Evolutionary conservation across 2,329 filamentous ascomycete species (phyloP).

Genomic region (Penicillium sp.): DNA sequence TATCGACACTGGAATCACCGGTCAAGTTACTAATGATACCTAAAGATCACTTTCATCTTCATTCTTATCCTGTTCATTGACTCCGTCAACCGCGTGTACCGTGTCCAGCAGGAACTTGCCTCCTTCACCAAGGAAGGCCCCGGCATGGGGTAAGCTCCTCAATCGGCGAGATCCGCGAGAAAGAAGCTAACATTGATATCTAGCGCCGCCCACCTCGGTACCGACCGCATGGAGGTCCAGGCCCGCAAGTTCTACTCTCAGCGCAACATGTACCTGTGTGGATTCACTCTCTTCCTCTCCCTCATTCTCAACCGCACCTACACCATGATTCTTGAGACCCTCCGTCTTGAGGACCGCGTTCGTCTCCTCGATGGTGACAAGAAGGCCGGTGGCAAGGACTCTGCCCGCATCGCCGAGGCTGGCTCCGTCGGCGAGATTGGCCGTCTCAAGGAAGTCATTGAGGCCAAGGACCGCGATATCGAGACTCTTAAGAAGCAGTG

Average conservation of each 20-base stretch:
- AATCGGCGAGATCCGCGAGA: neutral
- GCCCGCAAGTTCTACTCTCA: conserved; percentile 99
- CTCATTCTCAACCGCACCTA: conserved; percentile 98
- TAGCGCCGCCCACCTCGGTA: conserved; percentile 74
- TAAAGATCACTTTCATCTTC: conserved; percentile 93
- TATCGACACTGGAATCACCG: neutral
- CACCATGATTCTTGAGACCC: conserved; percentile 90
- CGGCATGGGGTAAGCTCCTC: conserved; percentile 53
- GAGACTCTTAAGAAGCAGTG: conserved; percentile 91
- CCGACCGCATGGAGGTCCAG: conserved; percentile 96
- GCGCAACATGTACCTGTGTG: conserved; percentile 99
- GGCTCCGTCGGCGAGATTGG: conserved; percentile 73
- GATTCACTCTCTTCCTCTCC: conserved; percentile 98
- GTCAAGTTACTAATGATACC: neutral
- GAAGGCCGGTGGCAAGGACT: conserved; percentile 63
- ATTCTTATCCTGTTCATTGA: conserved; percentile 98
- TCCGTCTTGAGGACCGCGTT: conserved; percentile 89
- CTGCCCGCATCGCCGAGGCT: conserved; percentile 70
- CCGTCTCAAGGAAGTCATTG: conserved; percentile 71
- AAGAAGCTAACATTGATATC: conserved; percentile 22
- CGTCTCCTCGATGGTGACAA: conserved; percentile 75
- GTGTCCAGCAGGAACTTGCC: conserved; percentile 86
- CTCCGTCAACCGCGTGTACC: conserved; percentile 93
- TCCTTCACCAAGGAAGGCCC: conserved; percentile 65
- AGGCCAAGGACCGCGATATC: conserved; percentile 78